Conservation (phyloP, 768 basidiomycete species). For the Pulveroboletus ravenelii region DNA sequence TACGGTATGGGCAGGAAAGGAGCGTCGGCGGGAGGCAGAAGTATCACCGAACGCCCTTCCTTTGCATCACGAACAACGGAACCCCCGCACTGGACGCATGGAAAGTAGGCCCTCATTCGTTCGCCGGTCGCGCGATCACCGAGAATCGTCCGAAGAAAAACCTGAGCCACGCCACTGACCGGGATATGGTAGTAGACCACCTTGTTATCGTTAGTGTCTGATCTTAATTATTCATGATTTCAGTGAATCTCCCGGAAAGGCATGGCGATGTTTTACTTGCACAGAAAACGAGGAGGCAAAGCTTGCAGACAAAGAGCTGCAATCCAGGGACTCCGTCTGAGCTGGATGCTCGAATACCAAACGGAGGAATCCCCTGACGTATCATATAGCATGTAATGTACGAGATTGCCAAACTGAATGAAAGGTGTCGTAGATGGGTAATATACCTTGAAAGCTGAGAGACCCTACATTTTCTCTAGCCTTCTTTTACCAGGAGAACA, state of each 20-base stretch:
- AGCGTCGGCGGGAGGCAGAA: not conserved
- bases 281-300: not conserved
- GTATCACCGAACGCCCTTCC: too few relatives aligned
- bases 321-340: not conserved
- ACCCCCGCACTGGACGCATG: not conserved
- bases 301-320: not conserved
- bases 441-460: too few relatives aligned
- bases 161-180: not conserved
- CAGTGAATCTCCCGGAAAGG: not conserved
- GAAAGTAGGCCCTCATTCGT: not conserved
- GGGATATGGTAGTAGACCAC: too few relatives aligned
- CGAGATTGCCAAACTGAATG: not conserved
- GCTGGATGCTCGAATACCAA: not conserved
- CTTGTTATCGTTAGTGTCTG: too few relatives aligned
- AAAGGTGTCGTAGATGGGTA: not conserved
- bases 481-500: too few relatives aligned
- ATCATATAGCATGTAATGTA: not conserved
- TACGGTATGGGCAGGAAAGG: slow-evolving; percentile 9
- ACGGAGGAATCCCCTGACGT: not conserved
- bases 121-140: not conserved
- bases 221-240: not conserved
- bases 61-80: not conserved
- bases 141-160: not conserved
- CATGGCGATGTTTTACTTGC: not conserved
- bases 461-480: too few relatives aligned